Conservation (phyloP, 371 early-diverging fungal genomes). For the Apophysomyces sp. region DNA sequence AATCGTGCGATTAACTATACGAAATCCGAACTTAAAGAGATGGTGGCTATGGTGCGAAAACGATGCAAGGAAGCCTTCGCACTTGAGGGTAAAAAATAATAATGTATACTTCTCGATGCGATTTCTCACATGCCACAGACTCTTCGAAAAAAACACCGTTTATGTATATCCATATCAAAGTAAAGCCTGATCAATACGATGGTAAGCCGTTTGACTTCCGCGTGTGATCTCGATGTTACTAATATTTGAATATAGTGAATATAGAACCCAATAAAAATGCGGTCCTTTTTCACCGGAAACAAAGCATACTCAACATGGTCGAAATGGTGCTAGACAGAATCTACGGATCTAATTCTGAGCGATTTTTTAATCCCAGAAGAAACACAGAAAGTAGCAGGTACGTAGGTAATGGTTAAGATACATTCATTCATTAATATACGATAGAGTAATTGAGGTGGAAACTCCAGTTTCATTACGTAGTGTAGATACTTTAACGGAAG, state of each 20-base stretch:
- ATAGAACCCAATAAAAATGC: slow-evolving; percentile 42
- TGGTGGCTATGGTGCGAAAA: slow-evolving; percentile 18
- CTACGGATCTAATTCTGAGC: slow-evolving; percentile 10
- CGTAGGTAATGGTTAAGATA: background rate
- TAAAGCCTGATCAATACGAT: slow-evolving; percentile 31
- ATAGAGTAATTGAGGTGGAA: no score
- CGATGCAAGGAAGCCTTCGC: slow-evolving; percentile 20
- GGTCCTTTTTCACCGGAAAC: slow-evolving; percentile 33
- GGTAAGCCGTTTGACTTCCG: slow-evolving; percentile 18
- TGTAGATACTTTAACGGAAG: no score
- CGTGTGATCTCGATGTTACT: background rate
- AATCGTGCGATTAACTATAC: slow-evolving; percentile 35
- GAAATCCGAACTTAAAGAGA: slow-evolving; percentile 36
- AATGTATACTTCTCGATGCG: background rate
- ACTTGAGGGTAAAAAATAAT: slow-evolving; percentile 11
- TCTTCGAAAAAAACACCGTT: slow-evolving; percentile 29
- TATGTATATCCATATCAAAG: slow-evolving; percentile 31
- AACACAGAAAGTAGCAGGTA: background rate
- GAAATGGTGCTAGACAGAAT: slow-evolving; percentile 18
- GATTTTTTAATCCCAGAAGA: slow-evolving; percentile 10
- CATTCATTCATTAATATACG: no score
- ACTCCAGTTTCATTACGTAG: no score
- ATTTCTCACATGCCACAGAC: slow-evolving; percentile 1
- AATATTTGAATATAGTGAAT: slow-evolving; percentile 27
- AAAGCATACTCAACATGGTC: slow-evolving; percentile 17